Evolutionary conservation across 305 asterid species (phyloP), one percentile per base, ranked within the genome.

Genomic region (Rubia tinctorum): DNA sequence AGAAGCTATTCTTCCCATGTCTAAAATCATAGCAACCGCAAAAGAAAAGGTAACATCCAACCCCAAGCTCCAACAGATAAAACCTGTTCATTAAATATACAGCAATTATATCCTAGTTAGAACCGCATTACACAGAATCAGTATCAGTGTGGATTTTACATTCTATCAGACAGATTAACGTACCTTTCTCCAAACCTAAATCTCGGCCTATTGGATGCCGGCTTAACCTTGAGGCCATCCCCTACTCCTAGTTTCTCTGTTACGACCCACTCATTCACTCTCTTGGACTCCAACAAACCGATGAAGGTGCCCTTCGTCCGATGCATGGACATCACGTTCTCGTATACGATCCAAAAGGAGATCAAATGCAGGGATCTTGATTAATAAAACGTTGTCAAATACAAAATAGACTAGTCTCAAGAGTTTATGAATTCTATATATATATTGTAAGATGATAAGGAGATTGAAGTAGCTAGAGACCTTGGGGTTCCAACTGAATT

Each of bases 211-310:
- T 56, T 56, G 2, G 85, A 85, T 1, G 88, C 78, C 78, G 59
- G 12, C 8, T 53, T 53, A 1, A 5, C 5, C 59, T 53, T 53
- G 23, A 53, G 59, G 23, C 22, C 89, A 23, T 76, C 78, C 70
- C 88, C 88, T 66, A 86, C 93, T 1, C 99, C 99, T 4, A 91
- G 89, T 81, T 94, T 94, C 81, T 94, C 97, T 0, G 98, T 94
- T 11, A 94, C 97, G 20, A 94, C 87, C 97, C 99, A 94, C 82
- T 94, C 97, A 62, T 94, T 91, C 66, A 88, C 97, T 77, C 97
- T 82, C n/a, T 83, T 93, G 0, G 89, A 85, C 86, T 90, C 98
- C 75, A 91, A 66, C 80, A 94, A 73, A 11, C 97, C 98, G 20
- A 90, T 82, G 82, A 94, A 79, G 59, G 96, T 88, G 42, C 95